Evolutionary conservation across 2,329 filamentous ascomycete genomes (phyloP).

Genomic region (Apiospora rasikravindrae): DNA sequence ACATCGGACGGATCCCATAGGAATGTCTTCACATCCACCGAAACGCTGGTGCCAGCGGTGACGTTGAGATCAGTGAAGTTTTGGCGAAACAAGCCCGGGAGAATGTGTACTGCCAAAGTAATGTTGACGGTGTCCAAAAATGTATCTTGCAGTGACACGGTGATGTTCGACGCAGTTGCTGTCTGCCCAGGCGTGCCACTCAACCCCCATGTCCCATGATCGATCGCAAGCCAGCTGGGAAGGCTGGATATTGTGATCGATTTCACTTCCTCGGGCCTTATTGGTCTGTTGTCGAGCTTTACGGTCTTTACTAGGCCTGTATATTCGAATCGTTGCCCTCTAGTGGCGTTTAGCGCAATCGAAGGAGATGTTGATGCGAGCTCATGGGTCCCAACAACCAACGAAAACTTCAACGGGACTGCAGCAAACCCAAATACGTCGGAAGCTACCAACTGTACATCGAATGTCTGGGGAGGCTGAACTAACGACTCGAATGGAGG

Average conservation of each 20-base stretch:
- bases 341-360: conserved; percentile 62
- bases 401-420: conserved; percentile 67
- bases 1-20: conserved; percentile 34
- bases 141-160: conserved; percentile 63
- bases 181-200: conserved; percentile 67
- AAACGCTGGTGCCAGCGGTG: conserved; percentile 34
- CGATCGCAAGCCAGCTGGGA: conserved; percentile 73
- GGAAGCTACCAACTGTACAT: conserved; percentile 76
- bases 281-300: conserved; percentile 60
- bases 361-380: conserved; percentile 66
- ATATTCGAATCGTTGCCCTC: conserved; percentile 58
- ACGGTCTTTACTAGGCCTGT: conserved; percentile 56
- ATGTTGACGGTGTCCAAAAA: conserved; percentile 64
- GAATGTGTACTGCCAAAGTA: conserved; percentile 47
- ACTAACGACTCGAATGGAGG: conserved; percentile 68
- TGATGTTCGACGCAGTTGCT: conserved; percentile 66
- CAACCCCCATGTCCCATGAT: conserved; percentile 65
- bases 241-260: conserved; percentile 55
- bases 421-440: conserved; percentile 80
- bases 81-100: conserved; percentile 33
- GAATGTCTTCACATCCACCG: conserved; percentile 38
- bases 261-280: conserved; percentile 55
- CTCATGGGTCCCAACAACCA: conserved; percentile 74
- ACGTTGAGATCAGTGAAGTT: conserved; percentile 37
- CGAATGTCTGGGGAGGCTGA: conserved; percentile 72